These are phyloP conservation scores for Termitomyces sp. DNA, from an alignment of 768 basidiomycete species.

Conservation along the genomic window DNA sequence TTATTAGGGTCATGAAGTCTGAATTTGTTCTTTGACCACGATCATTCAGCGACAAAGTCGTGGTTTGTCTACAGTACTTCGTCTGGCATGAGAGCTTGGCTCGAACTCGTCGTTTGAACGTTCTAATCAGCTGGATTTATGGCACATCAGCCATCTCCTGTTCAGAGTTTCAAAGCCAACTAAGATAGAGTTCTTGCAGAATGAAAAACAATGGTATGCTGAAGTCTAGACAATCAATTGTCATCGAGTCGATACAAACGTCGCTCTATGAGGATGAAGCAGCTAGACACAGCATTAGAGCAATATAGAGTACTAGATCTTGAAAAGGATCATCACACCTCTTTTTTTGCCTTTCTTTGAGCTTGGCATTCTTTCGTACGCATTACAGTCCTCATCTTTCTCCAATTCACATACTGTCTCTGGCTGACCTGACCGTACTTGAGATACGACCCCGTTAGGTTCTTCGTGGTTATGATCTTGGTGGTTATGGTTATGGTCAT, in stretches of 20 bases:
- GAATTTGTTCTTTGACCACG: not conserved
- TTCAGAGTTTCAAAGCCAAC: not conserved
- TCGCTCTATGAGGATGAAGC: not conserved
- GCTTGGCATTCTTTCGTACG: conserved; percentile 40
- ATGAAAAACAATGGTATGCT: not conserved
- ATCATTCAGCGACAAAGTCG: not conserved
- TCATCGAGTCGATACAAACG: not conserved
- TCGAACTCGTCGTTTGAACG: not conserved
- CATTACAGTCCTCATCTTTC: conserved; percentile 33
- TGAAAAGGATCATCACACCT: conserved; percentile 15
- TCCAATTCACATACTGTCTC: conserved; percentile 19
- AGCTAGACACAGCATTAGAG: not conserved
- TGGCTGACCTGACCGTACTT: conserved; percentile 10
- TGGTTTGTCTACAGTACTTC: not conserved
- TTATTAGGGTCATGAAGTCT: no score
- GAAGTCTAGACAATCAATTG: not conserved
- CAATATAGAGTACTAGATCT: not conserved
- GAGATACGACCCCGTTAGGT: conserved; percentile 6
- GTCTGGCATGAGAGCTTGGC: not conserved
- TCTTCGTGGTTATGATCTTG: not conserved
- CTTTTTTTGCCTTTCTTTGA: conserved; percentile 32
- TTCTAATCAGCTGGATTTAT: not conserved
- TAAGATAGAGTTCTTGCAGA: not conserved
- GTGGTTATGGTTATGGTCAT: conserved; percentile 5
- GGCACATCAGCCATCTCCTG: not conserved